These are phyloP conservation scores for Ramularia endophylla DNA, from an alignment of 2,329 filamentous ascomycete species.

Conservation along the genomic window DNA sequence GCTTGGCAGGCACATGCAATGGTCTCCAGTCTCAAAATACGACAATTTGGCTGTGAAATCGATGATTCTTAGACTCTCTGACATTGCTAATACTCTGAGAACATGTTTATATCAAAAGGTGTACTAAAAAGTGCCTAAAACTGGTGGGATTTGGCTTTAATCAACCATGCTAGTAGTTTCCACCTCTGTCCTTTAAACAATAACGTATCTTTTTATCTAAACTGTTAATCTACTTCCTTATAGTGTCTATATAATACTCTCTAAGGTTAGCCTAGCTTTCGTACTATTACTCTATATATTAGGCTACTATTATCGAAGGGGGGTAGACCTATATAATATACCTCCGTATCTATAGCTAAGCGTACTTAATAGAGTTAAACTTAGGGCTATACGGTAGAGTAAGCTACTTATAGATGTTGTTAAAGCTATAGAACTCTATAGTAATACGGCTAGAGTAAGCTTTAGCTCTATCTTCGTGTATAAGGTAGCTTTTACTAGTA, in stretches of 20 bases:
- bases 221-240: background rate
- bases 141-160: too few species aligned
- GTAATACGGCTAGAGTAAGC: background rate
- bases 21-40: too few species aligned
- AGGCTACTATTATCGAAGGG: background rate
- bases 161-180: too few species aligned
- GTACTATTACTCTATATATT: background rate
- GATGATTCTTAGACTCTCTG: too few species aligned
- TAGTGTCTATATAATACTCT: background rate
- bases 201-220: background rate
- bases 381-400: background rate
- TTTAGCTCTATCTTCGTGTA: background rate
- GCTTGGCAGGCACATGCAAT: too few species aligned
- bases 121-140: too few species aligned
- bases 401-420: background rate
- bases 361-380: background rate
- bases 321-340: background rate
- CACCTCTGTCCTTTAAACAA: background rate
- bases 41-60: too few species aligned
- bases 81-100: too few species aligned
- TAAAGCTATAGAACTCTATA: background rate
- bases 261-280: too few species aligned
- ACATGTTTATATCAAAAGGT: too few species aligned
- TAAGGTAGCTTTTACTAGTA: background rate
- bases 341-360: background rate